Base-by-base conservation (phyloP, 1,284 basidiomycete genomes). In the Cryptococcus floricola region DNA sequence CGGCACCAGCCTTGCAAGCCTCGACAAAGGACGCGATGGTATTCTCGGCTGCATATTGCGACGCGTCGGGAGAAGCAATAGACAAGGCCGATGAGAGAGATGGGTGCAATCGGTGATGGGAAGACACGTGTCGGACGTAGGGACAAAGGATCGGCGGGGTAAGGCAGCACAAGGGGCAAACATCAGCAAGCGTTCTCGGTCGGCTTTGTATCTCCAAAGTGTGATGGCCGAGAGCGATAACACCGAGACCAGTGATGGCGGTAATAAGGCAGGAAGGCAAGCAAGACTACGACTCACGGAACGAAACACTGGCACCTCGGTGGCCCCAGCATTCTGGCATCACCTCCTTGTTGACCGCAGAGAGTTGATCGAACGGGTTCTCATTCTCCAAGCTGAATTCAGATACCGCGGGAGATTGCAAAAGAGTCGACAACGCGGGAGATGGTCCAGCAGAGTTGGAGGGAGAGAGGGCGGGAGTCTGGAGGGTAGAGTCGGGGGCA, bases 11-110 rank as follows among this genome's bases (percentile, higher is more conserved):
- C 48, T 85, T 85, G 63, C 95, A 91, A 62, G 94, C 93, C 62
- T 87, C 88, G 73, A 92, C 86, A 77, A 97, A 97, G 76, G 89
- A 91, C 53, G 88, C 87, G 60, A 91, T 84, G 44, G 91, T 94
- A 80, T 96, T 96, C 78, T 95, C 92, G 19, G 91, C 74, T 75
- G 47, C 37, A 34, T 39, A 34, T 3, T 27, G 31, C 31, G 31
- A 10, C 14, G 5, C 16, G 25, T 44, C 18, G 42, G 25, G 10
- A n/a, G 28, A 28, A 42, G 38, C 14, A 42, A 7, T 9, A 25
- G 48, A 23, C 23, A 34, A 34, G 10, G 31, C 31, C 31, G 31
- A 34, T 6, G 5, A 34, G 7, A 34, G 42, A 37, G 45, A 13
- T 14, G 28, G 34, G n/a, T 6, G 23, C 42, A 43, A 28, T 45